Percentiles rank a stretch among this genome's conserved stretches.
Evolutionary conservation across 1,284 basidiomycete species (phyloP).

Genomic region (Rhizoctonia solani): DNA sequence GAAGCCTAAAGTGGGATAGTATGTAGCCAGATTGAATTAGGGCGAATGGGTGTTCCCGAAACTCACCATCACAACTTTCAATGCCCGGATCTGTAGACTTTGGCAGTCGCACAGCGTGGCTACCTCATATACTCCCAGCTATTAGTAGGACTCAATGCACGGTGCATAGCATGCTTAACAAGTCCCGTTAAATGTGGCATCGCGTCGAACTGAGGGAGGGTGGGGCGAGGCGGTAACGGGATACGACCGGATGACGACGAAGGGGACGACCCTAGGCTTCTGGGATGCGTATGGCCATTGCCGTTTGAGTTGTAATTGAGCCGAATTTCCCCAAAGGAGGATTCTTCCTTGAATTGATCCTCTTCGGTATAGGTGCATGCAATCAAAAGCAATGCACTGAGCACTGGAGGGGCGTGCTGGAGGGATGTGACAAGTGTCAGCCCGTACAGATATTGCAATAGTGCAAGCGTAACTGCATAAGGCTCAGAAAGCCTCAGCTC

Average conservation of each 20-base stretch:
- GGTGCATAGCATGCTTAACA: conserved; percentile 91
- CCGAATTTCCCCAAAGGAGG: not conserved
- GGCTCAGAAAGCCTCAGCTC: conserved; percentile 83
- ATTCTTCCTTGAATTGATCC: not conserved
- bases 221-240: not conserved
- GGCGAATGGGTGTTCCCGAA: not conserved
- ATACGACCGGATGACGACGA: conserved; percentile 3
- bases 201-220: conserved; percentile 43
- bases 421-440: conserved; percentile 82
- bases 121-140: conserved; percentile 90
- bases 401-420: conserved; percentile 86
- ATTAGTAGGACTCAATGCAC: conserved; percentile 77
- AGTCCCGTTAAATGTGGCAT: conserved; percentile 75
- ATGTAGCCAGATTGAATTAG: not conserved
- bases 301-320: conserved; percentile 7
- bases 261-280: conserved; percentile 22
- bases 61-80: conserved; percentile 33
- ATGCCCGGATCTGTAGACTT: conserved; percentile 78
- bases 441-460: conserved; percentile 93
- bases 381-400: conserved; percentile 84
- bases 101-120: conserved; percentile 88
- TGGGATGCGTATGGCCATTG: not conserved
- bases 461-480: conserved; percentile 83
- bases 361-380: conserved; percentile 68
- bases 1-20: conserved; percentile 25